These are phyloP conservation scores for Fusarium sp. DNA, from an alignment of 2,329 filamentous ascomycete genomes.

Conservation along the genomic window DNA sequence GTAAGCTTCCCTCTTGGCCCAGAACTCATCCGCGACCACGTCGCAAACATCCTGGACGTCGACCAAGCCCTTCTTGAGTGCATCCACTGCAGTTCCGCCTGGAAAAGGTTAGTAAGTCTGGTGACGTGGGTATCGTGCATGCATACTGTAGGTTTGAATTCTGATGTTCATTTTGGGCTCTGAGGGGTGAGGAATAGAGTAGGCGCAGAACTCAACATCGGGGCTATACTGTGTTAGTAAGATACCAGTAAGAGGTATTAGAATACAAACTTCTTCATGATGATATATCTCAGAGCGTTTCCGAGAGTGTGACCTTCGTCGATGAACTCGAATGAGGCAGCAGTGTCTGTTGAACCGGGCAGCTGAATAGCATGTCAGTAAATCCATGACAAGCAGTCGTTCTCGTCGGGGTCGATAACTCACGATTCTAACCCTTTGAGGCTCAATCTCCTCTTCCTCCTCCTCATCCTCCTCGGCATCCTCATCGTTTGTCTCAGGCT, in stretches of 20 bases:
- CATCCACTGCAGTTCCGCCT: slow-evolving; percentile 86
- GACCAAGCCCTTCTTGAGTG: slow-evolving; percentile 87
- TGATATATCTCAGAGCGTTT: slow-evolving; percentile 92
- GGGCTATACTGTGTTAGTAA: slow-evolving; percentile 68
- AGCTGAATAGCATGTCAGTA: slow-evolving; percentile 65
- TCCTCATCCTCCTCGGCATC: slow-evolving; percentile 56
- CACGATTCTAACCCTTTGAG: slow-evolving; percentile 73
- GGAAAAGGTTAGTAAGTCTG: slow-evolving; percentile 25
- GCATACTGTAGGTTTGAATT: slow-evolving; percentile 94
- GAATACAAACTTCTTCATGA: slow-evolving; percentile 94
- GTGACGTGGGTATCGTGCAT: not conserved
- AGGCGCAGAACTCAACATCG: slow-evolving; percentile 97
- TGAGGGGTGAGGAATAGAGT: slow-evolving; percentile 96
- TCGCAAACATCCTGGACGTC: slow-evolving; percentile 94
- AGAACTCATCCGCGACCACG: slow-evolving; percentile 92
- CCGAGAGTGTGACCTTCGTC: slow-evolving; percentile 96
- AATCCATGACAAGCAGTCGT: not conserved
- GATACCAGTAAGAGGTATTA: too few species aligned
- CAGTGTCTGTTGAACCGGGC: slow-evolving; percentile 85
- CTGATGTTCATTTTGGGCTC: slow-evolving; percentile 97
- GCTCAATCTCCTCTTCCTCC: slow-evolving; percentile 60
- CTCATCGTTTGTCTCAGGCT: slow-evolving; percentile 52
- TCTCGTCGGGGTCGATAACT: slow-evolving; percentile 31
- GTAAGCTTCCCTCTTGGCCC: slow-evolving; percentile 61
- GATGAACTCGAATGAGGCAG: slow-evolving; percentile 94